Evolutionary conservation across 176 grass and related monocot genomes (phyloP), one percentile per base, ranked within the genome.

Genomic region (Aechmea fasciata): DNA sequence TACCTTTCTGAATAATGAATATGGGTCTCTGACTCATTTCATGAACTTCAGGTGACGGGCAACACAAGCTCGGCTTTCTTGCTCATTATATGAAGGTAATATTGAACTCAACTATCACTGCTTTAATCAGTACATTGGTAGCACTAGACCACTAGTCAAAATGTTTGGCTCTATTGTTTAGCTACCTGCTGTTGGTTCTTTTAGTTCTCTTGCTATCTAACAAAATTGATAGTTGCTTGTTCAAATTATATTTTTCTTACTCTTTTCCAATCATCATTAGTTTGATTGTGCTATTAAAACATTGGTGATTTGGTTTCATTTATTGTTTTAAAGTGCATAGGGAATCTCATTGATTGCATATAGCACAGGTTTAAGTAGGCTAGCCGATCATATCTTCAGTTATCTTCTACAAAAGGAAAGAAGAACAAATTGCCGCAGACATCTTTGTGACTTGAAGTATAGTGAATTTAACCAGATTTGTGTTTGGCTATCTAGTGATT

Each of bases 31-130:
- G 63, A 47, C 14, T 49, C 1, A 47, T 63, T 52, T 82, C 68
- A 41, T 18, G 66, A 78, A 82, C 65, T 85, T 71, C 73, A 99
- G 94, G 57, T 64, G 69, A 11, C 64, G 57, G 48, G 15, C 54
- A 71, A 26, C 83, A 81, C 71, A 73, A 69, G 68, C 52, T 70
- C 76, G 76, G 83, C 63, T 78, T 93, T 23, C 79, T 99, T 80
- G 84, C 87, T 64, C 80, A 84, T 71, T 99, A 93, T 80, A 99
- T 99, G 89, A 93, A 81, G 89, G 94, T 99, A 78, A 70, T 9
- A 59, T 11, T 69, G 78, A 52, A 24, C 33, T 80, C 12, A 71
- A 9, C 10, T 66, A 17, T 59, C 15, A 59, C 33, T 59, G 54
- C 54, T 59, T 59, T 59, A 59, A 17, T 9, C 54, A 59, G 19